These are phyloP conservation scores for Monsonia emarginata DNA, from an alignment of 441 rosid species.

Conservation along the genomic window DNA sequence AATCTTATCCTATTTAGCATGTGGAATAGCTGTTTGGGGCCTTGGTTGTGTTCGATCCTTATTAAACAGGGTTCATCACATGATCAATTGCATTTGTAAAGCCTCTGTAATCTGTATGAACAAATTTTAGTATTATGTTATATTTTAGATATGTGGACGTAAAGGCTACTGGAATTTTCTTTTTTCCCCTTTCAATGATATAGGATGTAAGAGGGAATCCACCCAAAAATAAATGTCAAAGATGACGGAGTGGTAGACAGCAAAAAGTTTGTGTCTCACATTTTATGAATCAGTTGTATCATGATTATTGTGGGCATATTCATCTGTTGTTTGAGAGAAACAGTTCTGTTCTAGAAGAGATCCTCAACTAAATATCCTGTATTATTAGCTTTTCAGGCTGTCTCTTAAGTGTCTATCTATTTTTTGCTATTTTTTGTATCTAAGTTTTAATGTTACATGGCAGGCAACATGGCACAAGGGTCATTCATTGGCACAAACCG, in stretches of 20 bases:
- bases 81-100: background rate
- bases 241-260: background rate
- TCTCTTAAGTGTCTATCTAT: background rate
- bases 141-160: background rate
- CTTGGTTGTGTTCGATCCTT: constrained; percentile 1
- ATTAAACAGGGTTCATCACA: background rate
- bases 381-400: background rate
- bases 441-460: constrained; percentile 29
- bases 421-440: background rate
- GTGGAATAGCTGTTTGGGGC: background rate
- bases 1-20: background rate
- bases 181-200: background rate
- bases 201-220: background rate
- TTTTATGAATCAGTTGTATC: background rate
- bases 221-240: background rate
- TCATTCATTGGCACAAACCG: constrained; percentile 94
- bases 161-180: background rate
- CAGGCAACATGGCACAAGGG: constrained; percentile 99
- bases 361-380: background rate
- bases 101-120: background rate
- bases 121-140: background rate
- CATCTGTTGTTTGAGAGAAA: background rate
- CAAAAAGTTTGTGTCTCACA: background rate
- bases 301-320: background rate
- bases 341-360: background rate